Evolutionary conservation across 1,284 basidiomycete genomes (phyloP).

Genomic region (Marasmius oreades): DNA sequence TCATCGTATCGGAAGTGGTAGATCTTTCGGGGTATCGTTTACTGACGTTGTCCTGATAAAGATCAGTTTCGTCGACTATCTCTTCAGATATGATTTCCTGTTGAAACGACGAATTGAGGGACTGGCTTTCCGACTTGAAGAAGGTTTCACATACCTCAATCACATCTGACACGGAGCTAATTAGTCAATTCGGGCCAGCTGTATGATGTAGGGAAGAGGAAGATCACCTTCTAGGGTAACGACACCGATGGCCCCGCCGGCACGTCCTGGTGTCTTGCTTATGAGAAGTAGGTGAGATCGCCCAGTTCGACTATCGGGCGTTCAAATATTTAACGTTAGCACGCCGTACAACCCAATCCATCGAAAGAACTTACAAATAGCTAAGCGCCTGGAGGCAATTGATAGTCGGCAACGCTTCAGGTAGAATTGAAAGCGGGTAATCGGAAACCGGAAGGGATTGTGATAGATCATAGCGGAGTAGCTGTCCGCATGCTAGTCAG

Average conservation of each 20-base stretch:
- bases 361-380: too few species aligned
- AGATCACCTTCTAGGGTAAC: conserved; percentile 70
- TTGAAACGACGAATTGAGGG: background rate
- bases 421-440: conserved; percentile 78
- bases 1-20: conserved; percentile 76
- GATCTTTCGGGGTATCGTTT: conserved; percentile 68
- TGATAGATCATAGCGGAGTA: conserved; percentile 73
- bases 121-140: background rate
- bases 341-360: too few species aligned
- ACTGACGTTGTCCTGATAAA: conserved; percentile 82
- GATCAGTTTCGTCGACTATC: conserved; percentile 88
- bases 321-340: background rate
- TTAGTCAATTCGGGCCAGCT: background rate
- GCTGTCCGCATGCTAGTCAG: background rate
- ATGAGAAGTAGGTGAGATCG: conserved; percentile 90
- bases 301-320: conserved; percentile 77
- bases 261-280: conserved; percentile 74
- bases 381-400: conserved; percentile 83
- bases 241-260: conserved; percentile 80
- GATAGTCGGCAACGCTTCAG: conserved; percentile 84
- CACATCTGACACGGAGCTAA: conserved; percentile 42
- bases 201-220: background rate
- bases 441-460: conserved; percentile 71
- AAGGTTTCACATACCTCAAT: conserved; percentile 48
- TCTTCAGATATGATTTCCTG: conserved; percentile 85